phyloP scores from a whole-genome alignment of 2,329 filamentous ascomycete genomes.

The Lasiodiplodia hormozganensis region DNA sequence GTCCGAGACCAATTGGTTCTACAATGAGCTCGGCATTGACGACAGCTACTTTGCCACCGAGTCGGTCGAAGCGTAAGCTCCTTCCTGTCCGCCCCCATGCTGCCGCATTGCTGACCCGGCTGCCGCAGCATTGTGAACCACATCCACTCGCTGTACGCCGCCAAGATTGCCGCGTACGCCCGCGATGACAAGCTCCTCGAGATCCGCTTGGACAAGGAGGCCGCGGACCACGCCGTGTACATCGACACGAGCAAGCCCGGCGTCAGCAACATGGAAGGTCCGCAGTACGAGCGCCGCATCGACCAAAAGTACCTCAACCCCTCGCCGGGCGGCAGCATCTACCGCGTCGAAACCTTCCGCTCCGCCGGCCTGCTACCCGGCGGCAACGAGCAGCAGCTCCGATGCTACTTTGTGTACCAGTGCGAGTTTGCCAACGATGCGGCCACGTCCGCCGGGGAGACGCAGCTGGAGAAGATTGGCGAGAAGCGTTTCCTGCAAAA shows the following conservation, averaged over 20 bases:
- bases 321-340: slow-evolving; percentile 72
- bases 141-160: slow-evolving; percentile 94
- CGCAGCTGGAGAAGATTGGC: slow-evolving; percentile 86
- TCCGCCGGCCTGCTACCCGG: slow-evolving; percentile 82
- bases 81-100: not conserved
- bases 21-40: slow-evolving; percentile 95
- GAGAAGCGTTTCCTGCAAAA: slow-evolving; percentile 95
- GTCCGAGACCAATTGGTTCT: slow-evolving; percentile 93
- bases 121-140: slow-evolving; percentile 75
- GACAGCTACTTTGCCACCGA: slow-evolving; percentile 98
- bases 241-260: slow-evolving; percentile 97
- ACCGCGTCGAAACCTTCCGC: slow-evolving; percentile 96
- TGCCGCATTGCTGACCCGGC: slow-evolving; percentile 31
- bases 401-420: slow-evolving; percentile 99
- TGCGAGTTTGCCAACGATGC: slow-evolving; percentile 80
- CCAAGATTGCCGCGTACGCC: slow-evolving; percentile 92
- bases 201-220: slow-evolving; percentile 95
- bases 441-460: slow-evolving; percentile 77
- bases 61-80: slow-evolving; percentile 70
- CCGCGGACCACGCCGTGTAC: slow-evolving; percentile 92
- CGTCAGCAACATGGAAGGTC: slow-evolving; percentile 75
- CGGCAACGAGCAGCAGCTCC: slow-evolving; percentile 79
- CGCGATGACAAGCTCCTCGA: slow-evolving; percentile 93
- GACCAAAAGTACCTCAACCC: slow-evolving; percentile 95
- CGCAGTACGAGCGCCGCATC: slow-evolving; percentile 91